phyloP scores from a whole-genome alignment of 2,329 filamentous ascomycete genomes.

The Zymoseptoria pseudotritici region DNA sequence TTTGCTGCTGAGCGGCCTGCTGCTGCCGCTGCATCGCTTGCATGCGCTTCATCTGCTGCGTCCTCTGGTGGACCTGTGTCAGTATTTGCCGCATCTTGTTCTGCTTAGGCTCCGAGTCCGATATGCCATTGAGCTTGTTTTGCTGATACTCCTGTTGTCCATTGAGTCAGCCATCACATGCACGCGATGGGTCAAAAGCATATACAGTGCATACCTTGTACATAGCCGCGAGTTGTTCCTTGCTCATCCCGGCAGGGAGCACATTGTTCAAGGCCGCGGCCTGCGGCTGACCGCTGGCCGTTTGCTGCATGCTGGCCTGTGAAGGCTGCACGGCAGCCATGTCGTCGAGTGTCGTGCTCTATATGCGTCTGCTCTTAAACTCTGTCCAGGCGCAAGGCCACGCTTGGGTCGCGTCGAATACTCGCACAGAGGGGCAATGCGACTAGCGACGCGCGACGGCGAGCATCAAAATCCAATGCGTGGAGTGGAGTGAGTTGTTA shows the following conservation, averaged over 20 bases:
- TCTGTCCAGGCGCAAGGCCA: constrained; percentile 8
- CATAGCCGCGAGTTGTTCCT: constrained; percentile 70
- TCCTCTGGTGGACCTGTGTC: constrained; percentile 53
- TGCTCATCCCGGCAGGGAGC: constrained; percentile 52
- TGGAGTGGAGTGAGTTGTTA: neutral
- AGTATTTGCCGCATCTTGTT: constrained; percentile 75
- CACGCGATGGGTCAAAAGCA: neutral
- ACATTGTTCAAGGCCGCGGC: constrained; percentile 13
- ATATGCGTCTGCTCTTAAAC: constrained; percentile 7
- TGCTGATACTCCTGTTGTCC: constrained; percentile 67
- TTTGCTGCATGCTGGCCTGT: constrained; percentile 20
- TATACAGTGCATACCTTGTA: constrained; percentile 48
- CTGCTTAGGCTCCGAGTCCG: constrained; percentile 76
- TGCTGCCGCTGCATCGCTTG: constrained; percentile 32
- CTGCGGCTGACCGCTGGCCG: constrained; percentile 12
- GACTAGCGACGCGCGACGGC: constrained; percentile 3
- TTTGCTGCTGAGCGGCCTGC: constrained; percentile 37
- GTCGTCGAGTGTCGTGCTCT: constrained; percentile 6
- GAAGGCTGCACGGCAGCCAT: constrained; percentile 26
- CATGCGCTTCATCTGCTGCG: constrained; percentile 43
- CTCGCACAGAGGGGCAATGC: constrained; percentile 4
- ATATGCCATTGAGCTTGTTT: constrained; percentile 79
- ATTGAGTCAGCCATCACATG: neutral
- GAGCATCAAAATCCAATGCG: constrained; percentile 7
- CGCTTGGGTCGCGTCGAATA: constrained; percentile 13